A percentile compares a stretch with the other conserved stretches of the same genome.
Evolutionary conservation across 768 basidiomycete genomes (phyloP).

Genomic region (Auriculariales sp.): DNA sequence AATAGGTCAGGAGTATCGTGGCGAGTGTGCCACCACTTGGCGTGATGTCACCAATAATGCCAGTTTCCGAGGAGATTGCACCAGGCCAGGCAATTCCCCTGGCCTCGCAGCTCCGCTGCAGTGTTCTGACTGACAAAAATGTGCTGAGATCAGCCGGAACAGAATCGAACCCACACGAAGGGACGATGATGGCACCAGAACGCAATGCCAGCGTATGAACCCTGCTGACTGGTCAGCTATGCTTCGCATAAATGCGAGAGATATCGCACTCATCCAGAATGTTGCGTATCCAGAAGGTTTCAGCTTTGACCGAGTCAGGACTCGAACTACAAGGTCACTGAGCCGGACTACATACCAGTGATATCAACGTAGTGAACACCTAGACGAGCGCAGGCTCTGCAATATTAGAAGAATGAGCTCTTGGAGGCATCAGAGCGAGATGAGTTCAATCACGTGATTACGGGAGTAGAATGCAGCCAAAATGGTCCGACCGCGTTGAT

Average conservation of each 20-base stretch:
- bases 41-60: slow-evolving; percentile 41
- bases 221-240: slow-evolving; percentile 19
- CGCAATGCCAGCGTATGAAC: slow-evolving; percentile 59
- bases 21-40: slow-evolving; percentile 51
- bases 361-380: slow-evolving; percentile 81
- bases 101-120: slow-evolving; percentile 30
- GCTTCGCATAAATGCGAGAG: neutral
- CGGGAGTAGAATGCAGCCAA: slow-evolving; percentile 54
- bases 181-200: slow-evolving; percentile 62
- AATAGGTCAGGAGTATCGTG: slow-evolving; percentile 8
- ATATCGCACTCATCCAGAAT: slow-evolving; percentile 38
- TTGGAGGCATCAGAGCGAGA: neutral
- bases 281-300: slow-evolving; percentile 47
- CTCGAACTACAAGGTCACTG: neutral
- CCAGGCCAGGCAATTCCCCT: slow-evolving; percentile 13
- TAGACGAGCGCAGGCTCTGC: slow-evolving; percentile 54
- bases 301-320: slow-evolving; percentile 31
- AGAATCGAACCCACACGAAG: slow-evolving; percentile 66
- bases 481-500: slow-evolving; percentile 71
- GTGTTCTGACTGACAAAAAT: slow-evolving; percentile 52
- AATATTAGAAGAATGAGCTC: neutral
- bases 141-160: slow-evolving; percentile 59
- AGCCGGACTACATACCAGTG: slow-evolving; percentile 21
- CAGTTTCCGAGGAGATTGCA: slow-evolving; percentile 11
- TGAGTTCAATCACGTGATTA: slow-evolving; percentile 37